Percentiles rank a stretch among this genome's conserved stretches.
These are phyloP conservation scores for Elsinoe australis DNA, from an alignment of 2,329 filamentous ascomycete genomes.

Conservation along the genomic window DNA sequence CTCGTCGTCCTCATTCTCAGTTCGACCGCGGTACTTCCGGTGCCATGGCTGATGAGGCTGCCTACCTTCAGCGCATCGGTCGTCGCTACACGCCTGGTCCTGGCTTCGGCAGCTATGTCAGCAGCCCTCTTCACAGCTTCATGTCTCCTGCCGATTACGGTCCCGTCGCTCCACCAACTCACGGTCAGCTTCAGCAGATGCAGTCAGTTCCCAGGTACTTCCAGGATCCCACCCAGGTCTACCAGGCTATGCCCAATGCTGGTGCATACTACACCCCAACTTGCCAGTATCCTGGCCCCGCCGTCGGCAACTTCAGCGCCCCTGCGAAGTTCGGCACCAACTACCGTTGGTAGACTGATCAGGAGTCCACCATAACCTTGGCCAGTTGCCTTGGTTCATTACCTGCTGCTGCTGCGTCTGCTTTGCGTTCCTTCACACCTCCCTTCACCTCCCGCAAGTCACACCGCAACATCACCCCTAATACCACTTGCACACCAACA, in stretches of 20 bases:
- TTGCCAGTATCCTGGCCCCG: not conserved
- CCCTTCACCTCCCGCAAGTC: not conserved
- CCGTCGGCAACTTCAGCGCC: conserved; percentile 1
- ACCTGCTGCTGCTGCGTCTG: not conserved
- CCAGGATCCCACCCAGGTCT: not conserved
- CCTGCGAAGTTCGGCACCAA: not conserved
- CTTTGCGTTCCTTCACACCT: not conserved
- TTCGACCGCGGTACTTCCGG: conserved; percentile 69
- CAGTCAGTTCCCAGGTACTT: conserved; percentile 1
- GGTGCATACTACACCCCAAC: conserved; percentile 5
- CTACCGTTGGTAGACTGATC: not conserved
- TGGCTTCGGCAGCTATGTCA: not conserved
- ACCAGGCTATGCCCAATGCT: not conserved
- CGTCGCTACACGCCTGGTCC: conserved; percentile 1
- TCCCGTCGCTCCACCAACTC: not conserved
- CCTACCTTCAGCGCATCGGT: conserved; percentile 8
- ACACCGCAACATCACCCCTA: not conserved
- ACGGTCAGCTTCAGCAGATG: not conserved
- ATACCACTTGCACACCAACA: not conserved
- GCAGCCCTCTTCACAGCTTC: too few relatives aligned
- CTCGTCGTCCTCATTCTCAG: conserved; percentile 66
- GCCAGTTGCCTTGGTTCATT: not conserved
- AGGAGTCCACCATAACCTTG: too few relatives aligned
- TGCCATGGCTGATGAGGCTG: conserved; percentile 28
- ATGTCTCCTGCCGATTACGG: not conserved